These are phyloP conservation scores for Mastigamoeba balamuthi DNA, from an alignment of 78 protist species.

Conservation along the genomic window DNA sequence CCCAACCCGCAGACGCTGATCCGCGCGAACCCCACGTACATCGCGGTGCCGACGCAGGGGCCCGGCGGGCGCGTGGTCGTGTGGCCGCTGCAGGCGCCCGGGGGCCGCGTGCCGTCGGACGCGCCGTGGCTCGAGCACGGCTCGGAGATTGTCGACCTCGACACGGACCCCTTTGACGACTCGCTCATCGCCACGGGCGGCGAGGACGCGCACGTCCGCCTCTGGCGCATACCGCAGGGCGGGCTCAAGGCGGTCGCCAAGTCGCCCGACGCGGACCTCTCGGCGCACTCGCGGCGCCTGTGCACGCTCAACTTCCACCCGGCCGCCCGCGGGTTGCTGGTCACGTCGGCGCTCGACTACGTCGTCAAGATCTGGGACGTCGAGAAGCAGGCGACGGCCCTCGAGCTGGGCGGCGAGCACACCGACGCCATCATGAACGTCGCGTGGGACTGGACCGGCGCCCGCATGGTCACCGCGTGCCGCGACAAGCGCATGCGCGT, in stretches of 20 bases:
- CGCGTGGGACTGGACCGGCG: conserved; percentile 44
- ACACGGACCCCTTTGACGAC: conserved; percentile 22
- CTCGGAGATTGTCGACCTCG: conserved; percentile 19
- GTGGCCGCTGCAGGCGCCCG: not conserved
- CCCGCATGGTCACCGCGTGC: conserved; percentile 28
- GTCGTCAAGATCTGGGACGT: conserved; percentile 68
- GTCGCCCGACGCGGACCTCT: not conserved
- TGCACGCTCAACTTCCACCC: conserved; percentile 56
- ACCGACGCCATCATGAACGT: conserved; percentile 39
- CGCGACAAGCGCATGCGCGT: conserved; percentile 67
- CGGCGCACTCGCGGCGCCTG: conserved; percentile 65
- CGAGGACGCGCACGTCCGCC: conserved; percentile 34
- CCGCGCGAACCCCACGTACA: conserved; percentile 29
- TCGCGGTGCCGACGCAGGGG: conserved; percentile 33
- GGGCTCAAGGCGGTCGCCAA: conserved; percentile 9
- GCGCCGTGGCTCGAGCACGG: conserved; percentile 54
- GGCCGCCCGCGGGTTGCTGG: conserved; percentile 55
- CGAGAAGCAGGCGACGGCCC: not conserved
- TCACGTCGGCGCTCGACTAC: conserved; percentile 28
- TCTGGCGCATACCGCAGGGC: conserved; percentile 44
- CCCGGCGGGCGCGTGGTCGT: not conserved
- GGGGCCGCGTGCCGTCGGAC: conserved; percentile 23
- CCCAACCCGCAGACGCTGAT: conserved; percentile 24
- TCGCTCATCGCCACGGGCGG: conserved; percentile 34
- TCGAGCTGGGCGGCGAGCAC: not conserved